Evolutionary conservation across 768 basidiomycete genomes (phyloP).

Genomic region (Boletus edulis): DNA sequence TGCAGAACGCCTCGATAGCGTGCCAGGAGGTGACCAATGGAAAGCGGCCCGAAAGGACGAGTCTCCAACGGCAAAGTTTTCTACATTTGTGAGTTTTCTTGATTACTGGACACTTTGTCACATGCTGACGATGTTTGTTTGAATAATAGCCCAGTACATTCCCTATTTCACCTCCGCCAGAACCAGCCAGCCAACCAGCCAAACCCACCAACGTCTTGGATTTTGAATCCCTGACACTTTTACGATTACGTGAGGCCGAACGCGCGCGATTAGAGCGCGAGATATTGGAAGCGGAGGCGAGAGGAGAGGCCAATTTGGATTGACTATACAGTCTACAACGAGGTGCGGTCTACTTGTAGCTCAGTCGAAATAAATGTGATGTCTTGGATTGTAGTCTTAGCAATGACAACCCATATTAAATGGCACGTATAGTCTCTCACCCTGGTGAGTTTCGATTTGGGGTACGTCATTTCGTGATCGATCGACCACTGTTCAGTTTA

Average conservation of each 20-base stretch:
- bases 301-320: constrained; percentile 12
- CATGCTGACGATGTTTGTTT: constrained; percentile 6
- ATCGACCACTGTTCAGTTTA: too few species aligned
- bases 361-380: constrained; percentile 3
- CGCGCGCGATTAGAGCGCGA: constrained; percentile 73
- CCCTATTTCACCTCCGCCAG: constrained; percentile 13
- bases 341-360: constrained; percentile 14
- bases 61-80: constrained; percentile 39
- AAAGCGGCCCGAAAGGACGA: not conserved
- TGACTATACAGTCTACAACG: not conserved
- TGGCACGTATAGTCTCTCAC: too few species aligned
- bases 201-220: constrained; percentile 49
- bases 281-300: constrained; percentile 67
- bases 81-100: constrained; percentile 32
- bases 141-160: constrained; percentile 18
- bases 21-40: not conserved
- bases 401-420: not conserved
- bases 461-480: not conserved
- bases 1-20: constrained; percentile 23
- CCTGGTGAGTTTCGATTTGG: not conserved
- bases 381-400: not conserved
- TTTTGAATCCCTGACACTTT: constrained; percentile 76
- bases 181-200: constrained; percentile 20
- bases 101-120: not conserved
- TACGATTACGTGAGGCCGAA: constrained; percentile 81